phyloP scores from a whole-genome alignment of 1,139 yeast genomes.

The Zhuliangozyma parablackwelliae region DNA sequence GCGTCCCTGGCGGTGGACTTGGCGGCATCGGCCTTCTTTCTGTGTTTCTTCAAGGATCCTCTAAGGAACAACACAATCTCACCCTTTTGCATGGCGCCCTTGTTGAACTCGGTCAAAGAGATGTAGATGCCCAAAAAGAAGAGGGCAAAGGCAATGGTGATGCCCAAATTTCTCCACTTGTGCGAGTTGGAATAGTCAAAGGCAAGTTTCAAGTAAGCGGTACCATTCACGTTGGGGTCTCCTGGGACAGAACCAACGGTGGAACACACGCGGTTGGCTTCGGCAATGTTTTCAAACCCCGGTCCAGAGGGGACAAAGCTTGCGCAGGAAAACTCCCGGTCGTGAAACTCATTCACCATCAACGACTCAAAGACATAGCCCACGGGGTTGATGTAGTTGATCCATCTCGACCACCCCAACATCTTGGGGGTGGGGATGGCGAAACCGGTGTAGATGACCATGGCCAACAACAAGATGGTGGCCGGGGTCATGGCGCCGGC shows the following conservation, averaged over 20 bases:
- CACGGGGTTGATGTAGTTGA: conserved; percentile 52
- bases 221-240: conserved; percentile 49
- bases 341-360: conserved; percentile 50
- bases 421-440: conserved; percentile 51
- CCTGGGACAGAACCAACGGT: conserved; percentile 68
- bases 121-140: conserved; percentile 58
- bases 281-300: conserved; percentile 24
- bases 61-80: conserved; percentile 68
- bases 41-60: conserved; percentile 50
- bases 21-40: conserved; percentile 10
- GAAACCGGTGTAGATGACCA: conserved; percentile 56
- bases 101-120: conserved; percentile 58
- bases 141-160: conserved; percentile 51
- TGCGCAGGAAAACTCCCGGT: conserved; percentile 46
- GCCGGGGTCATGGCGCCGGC: conserved; percentile 60
- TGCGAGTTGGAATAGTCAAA: conserved; percentile 53
- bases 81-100: conserved; percentile 82
- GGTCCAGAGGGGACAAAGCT: conserved; percentile 45
- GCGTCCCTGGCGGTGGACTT: conserved; percentile 1
- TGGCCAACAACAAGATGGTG: conserved; percentile 47
- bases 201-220: conserved; percentile 44
- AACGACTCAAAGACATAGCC: conserved; percentile 53
- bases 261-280: conserved; percentile 46
- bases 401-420: conserved; percentile 65
- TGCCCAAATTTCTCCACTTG: conserved; percentile 85